Conservation (phyloP, 2,329 filamentous ascomycete genomes). For the Pseudogymnoascus sp. region DNA sequence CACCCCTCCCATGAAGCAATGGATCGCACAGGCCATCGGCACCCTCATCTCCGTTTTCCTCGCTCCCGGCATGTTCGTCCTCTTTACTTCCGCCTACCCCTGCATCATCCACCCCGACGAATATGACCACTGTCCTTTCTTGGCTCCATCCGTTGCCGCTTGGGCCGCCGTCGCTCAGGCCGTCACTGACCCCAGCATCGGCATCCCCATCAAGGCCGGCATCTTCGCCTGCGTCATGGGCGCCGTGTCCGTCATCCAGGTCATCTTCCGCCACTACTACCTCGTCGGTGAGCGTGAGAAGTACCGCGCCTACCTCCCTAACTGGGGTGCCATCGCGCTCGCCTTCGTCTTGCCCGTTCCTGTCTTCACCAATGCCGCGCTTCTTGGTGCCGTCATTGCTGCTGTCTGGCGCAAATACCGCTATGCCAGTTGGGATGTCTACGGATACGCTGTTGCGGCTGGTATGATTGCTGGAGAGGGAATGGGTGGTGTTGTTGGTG, state of each 20-base stretch:
- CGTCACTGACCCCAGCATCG: slow-evolving; percentile 48
- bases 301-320: slow-evolving; percentile 48
- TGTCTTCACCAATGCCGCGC: slow-evolving; percentile 49
- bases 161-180: slow-evolving; percentile 59
- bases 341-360: slow-evolving; percentile 50
- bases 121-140: slow-evolving; percentile 46
- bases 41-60: slow-evolving; percentile 58
- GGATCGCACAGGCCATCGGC: slow-evolving; percentile 55
- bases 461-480: slow-evolving; percentile 57
- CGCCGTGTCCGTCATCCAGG: slow-evolving; percentile 41
- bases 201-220: slow-evolving; percentile 45
- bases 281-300: slow-evolving; percentile 45
- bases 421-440: slow-evolving; percentile 45
- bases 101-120: slow-evolving; percentile 48
- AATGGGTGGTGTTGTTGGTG: slow-evolving; percentile 55
- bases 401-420: slow-evolving; percentile 47
- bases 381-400: slow-evolving; percentile 45
- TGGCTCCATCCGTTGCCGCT: slow-evolving; percentile 53
- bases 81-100: slow-evolving; percentile 60
- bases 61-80: slow-evolving; percentile 57
- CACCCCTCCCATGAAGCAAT: slow-evolving; percentile 57
- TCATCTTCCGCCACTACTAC: slow-evolving; percentile 46
- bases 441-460: slow-evolving; percentile 50
- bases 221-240: slow-evolving; percentile 51
- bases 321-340: slow-evolving; percentile 53